Percentiles rank a stretch among this genome's conserved stretches.
Conservation (phyloP, 2,329 filamentous ascomycete species). For the Stagonosporopsis chrysanthemi region DNA sequence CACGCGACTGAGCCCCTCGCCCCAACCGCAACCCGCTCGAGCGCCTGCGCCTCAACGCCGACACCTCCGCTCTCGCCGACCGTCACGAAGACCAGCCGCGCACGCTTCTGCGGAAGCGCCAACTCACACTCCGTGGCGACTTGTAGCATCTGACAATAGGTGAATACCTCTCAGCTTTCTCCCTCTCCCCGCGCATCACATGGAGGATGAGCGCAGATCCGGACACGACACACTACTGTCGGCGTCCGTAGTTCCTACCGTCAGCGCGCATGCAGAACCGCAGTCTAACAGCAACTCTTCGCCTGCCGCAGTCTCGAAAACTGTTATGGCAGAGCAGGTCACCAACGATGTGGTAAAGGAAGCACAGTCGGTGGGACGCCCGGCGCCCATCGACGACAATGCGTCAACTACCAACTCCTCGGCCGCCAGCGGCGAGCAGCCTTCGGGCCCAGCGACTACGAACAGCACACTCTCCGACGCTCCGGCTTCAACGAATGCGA, state of each 20-base stretch:
- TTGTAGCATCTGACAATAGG: slow-evolving; percentile 50
- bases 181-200: slow-evolving; percentile 30
- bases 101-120: slow-evolving; percentile 52
- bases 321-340: slow-evolving; percentile 77
- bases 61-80: slow-evolving; percentile 45
- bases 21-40: slow-evolving; percentile 20
- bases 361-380: slow-evolving; percentile 71
- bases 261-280: slow-evolving; percentile 34
- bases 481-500: slow-evolving; percentile 47
- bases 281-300: slow-evolving; percentile 44
- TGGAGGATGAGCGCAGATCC: slow-evolving; percentile 31
- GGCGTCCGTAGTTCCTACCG: slow-evolving; percentile 23
- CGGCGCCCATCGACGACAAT: slow-evolving; percentile 70
- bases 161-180: slow-evolving; percentile 44
- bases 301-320: slow-evolving; percentile 57
- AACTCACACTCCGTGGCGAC: slow-evolving; percentile 49
- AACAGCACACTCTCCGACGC: slow-evolving; percentile 23
- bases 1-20: slow-evolving; percentile 31
- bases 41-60: slow-evolving; percentile 34
- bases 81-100: slow-evolving; percentile 38
- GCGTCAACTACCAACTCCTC: slow-evolving; percentile 65
- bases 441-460: slow-evolving; percentile 46
- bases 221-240: slow-evolving; percentile 31
- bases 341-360: slow-evolving; percentile 76
- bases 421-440: slow-evolving; percentile 59